These are phyloP conservation scores for Uncinocarpus reesii DNA, from an alignment of 2,329 filamentous ascomycete genomes.

Conservation along the genomic window DNA sequence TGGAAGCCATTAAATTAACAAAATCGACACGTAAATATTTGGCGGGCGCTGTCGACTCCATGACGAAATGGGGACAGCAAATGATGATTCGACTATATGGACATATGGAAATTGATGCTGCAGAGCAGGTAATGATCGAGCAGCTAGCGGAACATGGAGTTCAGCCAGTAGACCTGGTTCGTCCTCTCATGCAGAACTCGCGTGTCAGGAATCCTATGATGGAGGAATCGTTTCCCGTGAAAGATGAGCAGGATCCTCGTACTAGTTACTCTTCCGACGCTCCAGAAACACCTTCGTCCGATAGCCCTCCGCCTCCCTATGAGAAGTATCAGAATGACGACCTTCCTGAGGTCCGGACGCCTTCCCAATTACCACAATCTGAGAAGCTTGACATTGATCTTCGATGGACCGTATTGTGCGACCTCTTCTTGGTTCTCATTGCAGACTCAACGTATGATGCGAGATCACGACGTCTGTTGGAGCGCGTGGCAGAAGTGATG, in stretches of 20 bases:
- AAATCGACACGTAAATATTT: constrained; percentile 63
- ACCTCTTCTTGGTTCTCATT: constrained; percentile 89
- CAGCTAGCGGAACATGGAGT: constrained; percentile 90
- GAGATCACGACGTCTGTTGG: constrained; percentile 72
- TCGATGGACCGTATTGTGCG: constrained; percentile 92
- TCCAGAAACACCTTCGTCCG: constrained; percentile 32
- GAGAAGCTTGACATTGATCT: constrained; percentile 90
- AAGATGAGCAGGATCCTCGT: constrained; percentile 9
- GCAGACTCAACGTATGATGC: constrained; percentile 91
- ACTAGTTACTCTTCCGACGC: constrained; percentile 28
- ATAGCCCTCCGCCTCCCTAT: constrained; percentile 46
- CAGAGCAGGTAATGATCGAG: constrained; percentile 97
- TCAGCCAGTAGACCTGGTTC: constrained; percentile 69
- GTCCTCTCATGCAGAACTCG: constrained; percentile 80
- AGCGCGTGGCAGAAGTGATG: constrained; percentile 69
- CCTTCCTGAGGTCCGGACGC: constrained; percentile 67
- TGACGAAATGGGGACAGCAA: constrained; percentile 94
- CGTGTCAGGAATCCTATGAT: constrained; percentile 88
- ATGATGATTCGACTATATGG: constrained; percentile 92
- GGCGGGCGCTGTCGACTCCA: constrained; percentile 59
- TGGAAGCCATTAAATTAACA: constrained; percentile 50
- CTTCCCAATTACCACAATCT: constrained; percentile 69
- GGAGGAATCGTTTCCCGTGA: constrained; percentile 27
- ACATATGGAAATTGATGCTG: constrained; percentile 88
- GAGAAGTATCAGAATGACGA: constrained; percentile 56